Evolutionary conservation across 73 alveolate species (phyloP).

Genomic region (Blepharisma japonicum): DNA sequence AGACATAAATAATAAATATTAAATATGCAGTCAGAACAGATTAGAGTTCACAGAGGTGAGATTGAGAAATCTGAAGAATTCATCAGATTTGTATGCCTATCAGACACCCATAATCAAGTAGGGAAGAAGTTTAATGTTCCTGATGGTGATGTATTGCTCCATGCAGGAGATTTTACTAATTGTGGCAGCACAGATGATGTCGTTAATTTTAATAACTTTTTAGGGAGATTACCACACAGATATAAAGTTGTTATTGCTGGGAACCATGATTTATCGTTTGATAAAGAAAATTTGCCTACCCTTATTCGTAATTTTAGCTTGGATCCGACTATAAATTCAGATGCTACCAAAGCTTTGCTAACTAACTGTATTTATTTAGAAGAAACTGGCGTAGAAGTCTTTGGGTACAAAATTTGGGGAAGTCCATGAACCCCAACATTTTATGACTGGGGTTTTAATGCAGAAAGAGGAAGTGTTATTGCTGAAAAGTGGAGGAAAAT

Average conservation of each 20-base stretch:
- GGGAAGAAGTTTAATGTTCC: constrained; percentile 1
- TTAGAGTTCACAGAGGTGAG: background rate
- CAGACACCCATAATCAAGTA: constrained; percentile 32
- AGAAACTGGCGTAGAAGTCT: constrained; percentile 4
- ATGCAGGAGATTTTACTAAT: constrained; percentile 38
- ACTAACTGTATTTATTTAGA: constrained; percentile 34
- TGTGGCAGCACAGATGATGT: constrained; percentile 28
- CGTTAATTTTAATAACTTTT: background rate
- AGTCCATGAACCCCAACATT: constrained; percentile 37
- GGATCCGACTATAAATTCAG: background rate
- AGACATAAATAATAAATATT: too few species aligned
- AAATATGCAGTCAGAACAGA: background rate
- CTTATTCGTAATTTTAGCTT: background rate
- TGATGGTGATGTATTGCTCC: constrained; percentile 34
- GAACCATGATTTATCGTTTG: constrained; percentile 43
- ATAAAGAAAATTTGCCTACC: constrained; percentile 9
- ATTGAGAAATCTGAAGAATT: background rate
- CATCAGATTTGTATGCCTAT: constrained; percentile 34
- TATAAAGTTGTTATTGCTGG: constrained; percentile 44
- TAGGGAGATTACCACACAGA: background rate
- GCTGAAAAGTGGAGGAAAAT: constrained; percentile 35
- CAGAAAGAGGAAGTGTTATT: constrained; percentile 20
- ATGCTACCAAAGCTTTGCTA: background rate
- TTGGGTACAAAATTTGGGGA: constrained; percentile 36
- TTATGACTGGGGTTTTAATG: constrained; percentile 40